Conservation (phyloP, 495 filamentous ascomycete genomes). For the Gamarada debralockiae region DNA sequence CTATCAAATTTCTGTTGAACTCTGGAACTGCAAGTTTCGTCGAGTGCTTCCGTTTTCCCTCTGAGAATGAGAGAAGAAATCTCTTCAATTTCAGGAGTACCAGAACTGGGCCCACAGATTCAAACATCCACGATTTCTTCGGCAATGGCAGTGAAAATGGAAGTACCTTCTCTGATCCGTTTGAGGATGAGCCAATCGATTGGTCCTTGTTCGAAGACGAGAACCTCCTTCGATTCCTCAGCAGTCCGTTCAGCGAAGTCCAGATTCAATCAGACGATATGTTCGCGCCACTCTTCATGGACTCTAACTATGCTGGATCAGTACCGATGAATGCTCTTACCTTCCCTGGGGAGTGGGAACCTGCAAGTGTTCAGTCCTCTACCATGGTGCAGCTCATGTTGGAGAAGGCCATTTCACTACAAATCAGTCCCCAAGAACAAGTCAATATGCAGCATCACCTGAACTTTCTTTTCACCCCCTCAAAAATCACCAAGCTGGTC, state of each 20-base stretch:
- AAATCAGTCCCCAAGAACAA: conserved; percentile 34
- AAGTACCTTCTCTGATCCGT: conserved; percentile 11
- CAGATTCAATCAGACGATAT: conserved; percentile 10
- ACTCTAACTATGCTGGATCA: not conserved
- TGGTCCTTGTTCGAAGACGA: conserved; percentile 16
- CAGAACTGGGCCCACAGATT: not conserved
- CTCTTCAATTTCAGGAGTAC: conserved; percentile 15
- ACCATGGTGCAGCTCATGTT: conserved; percentile 10
- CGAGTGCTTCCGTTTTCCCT: conserved; percentile 15
- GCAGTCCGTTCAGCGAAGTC: conserved; percentile 5
- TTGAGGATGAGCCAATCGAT: conserved; percentile 15
- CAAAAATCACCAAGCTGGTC: conserved; percentile 38
- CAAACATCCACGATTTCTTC: not conserved
- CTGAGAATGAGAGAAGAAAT: conserved; percentile 10
- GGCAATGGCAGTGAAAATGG: conserved; percentile 12
- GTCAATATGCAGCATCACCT: conserved; percentile 37
- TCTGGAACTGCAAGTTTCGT: conserved; percentile 18
- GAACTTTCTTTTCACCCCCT: conserved; percentile 37
- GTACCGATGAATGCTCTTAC: not conserved
- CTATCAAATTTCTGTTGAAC: conserved; percentile 20
- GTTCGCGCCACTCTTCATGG: conserved; percentile 4
- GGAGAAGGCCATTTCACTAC: conserved; percentile 34
- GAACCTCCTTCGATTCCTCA: conserved; percentile 12
- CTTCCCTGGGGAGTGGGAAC: conserved; percentile 11
- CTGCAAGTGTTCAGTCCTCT: conserved; percentile 24